phyloP scores from a whole-genome alignment of 495 filamentous ascomycete species.

The Parmelia sp. region DNA sequence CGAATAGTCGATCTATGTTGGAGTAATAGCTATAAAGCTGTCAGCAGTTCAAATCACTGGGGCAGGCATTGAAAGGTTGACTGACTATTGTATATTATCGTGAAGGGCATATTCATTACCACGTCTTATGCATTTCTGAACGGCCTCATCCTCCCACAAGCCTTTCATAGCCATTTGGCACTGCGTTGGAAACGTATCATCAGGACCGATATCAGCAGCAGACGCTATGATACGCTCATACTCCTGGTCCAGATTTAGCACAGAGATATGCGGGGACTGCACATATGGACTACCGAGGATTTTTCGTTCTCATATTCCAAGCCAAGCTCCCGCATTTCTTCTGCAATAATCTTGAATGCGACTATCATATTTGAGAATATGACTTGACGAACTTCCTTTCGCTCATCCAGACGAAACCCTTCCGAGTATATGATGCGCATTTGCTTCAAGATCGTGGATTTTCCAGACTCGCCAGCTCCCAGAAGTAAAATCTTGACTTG shows the following conservation, averaged over 20 bases:
- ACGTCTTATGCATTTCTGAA: constrained; percentile 77
- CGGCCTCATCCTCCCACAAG: constrained; percentile 77
- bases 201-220: constrained; percentile 61
- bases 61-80: constrained; percentile 12
- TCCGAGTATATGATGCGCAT: constrained; percentile 97
- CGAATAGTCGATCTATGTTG: constrained; percentile 82
- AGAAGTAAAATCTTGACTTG: constrained; percentile 81
- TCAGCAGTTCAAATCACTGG: constrained; percentile 24
- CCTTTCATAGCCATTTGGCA: constrained; percentile 70
- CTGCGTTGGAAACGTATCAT: constrained; percentile 64
- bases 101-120: constrained; percentile 96
- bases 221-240: constrained; percentile 27
- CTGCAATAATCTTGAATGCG: constrained; percentile 81
- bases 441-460: constrained; percentile 97
- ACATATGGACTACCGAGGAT: constrained; percentile 60
- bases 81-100: constrained; percentile 91
- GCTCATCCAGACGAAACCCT: constrained; percentile 86
- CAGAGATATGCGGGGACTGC: not conserved
- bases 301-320: constrained; percentile 69
- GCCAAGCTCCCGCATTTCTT: constrained; percentile 84
- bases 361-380: constrained; percentile 90
- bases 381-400: constrained; percentile 86
- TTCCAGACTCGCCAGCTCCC: constrained; percentile 94
- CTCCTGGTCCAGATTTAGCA: constrained; percentile 15
- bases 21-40: constrained; percentile 72